Base-by-base conservation (phyloP, 2,329 filamentous ascomycete genomes). In the Sclerotinia spermophila region DNA sequence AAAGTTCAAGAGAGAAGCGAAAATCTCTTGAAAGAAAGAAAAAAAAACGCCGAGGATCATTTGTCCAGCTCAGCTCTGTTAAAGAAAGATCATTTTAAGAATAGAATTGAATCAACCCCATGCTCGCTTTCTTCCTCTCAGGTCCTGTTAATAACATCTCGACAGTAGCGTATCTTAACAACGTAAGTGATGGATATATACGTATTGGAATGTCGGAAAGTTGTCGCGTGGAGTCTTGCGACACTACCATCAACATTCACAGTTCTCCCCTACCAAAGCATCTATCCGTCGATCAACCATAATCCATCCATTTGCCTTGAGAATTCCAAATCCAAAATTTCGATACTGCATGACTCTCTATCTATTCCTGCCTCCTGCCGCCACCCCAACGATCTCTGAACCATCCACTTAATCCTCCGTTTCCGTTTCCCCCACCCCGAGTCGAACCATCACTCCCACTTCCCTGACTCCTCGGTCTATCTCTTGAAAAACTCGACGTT, bases 371-470 rank as follows among this genome's bases (percentile, higher is more conserved):
- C 44, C 60, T 30, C 38, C 72, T 59, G 30, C 48, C 48, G 13
- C n/a, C 27, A 3, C 69, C 67, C 70, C 75, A 75, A 5, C 73
- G 73, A 68, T 77, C 75, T 69, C 77, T 72, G 27, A 78, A 21
- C 77, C 77, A 78, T 10, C 61, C 59, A 21, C 58, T n/a, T 2
- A 69, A 19, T 6, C 67, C 67, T 24, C 75, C 72, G 3, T 74
- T 55, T 19, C 74, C 74, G 40, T 59, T 64, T n/a, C 51, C 68
- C 38, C 33, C 68, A 38, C 48, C 60, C 60, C 38, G 60, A 30
- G n/a, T 38, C 44, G 67, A 72, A 65, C 44, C 71, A 51, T 77
- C 77, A 71, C 77, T 77, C 24, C 72, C 73, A 60, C 77, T 76
- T 19, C 75, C 75, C n/a, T 76, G 70, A 42, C 61, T 72, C 71